phyloP scores from a whole-genome alignment of 768 basidiomycete species.

The Boletus rubropictus region DNA sequence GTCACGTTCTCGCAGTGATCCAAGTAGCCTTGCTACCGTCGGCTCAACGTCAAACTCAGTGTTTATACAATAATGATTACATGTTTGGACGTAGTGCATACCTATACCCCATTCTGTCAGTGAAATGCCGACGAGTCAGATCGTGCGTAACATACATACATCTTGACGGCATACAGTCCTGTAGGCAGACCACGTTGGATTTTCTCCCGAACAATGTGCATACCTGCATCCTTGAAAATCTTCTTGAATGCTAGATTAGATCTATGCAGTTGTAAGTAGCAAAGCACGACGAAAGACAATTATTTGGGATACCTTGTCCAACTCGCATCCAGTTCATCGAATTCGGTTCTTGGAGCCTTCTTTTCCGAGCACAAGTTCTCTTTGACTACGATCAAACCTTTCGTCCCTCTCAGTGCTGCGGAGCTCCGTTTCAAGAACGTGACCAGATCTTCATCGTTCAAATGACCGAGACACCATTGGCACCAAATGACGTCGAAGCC shows the following conservation, averaged over 20 bases:
- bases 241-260: constrained; percentile 80
- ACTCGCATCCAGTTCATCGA: constrained; percentile 86
- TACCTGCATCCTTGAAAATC: constrained; percentile 67
- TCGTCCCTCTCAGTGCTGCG: constrained; percentile 47
- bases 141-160: constrained; percentile 55
- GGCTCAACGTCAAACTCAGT: too few relatives aligned
- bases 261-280: constrained; percentile 36
- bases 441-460: constrained; percentile 71
- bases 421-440: constrained; percentile 64
- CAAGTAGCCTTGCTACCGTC: too few relatives aligned
- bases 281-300: background rate
- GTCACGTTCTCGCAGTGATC: constrained; percentile 28
- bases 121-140: background rate
- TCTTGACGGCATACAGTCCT: constrained; percentile 81
- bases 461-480: constrained; percentile 94
- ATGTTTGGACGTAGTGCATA: constrained; percentile 19
- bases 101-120: constrained; percentile 17
- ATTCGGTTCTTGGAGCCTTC: constrained; percentile 50
- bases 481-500: constrained; percentile 92
- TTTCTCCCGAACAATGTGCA: constrained; percentile 66
- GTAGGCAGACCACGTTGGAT: constrained; percentile 79
- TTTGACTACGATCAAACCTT: constrained; percentile 78
- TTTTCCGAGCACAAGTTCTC: constrained; percentile 78
- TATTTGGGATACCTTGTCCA: constrained; percentile 63
- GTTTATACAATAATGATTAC: background rate